A percentile compares a stretch with the other conserved stretches of the same genome.
Evolutionary conservation across 805 yeast genomes (phyloP).

Genomic region (Sugiyamaella mastotermitis): DNA sequence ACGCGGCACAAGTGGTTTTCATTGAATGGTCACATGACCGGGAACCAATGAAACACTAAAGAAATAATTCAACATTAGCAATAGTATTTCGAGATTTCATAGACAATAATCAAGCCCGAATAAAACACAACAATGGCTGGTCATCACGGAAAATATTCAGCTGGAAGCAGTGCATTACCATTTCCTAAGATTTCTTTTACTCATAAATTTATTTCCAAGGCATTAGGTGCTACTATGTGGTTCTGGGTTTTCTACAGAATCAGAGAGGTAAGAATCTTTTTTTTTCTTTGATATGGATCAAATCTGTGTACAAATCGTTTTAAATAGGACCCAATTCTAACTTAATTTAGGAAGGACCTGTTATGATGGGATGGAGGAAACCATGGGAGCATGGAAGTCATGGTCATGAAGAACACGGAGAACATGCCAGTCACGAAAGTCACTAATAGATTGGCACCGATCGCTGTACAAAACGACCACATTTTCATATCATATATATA

Average conservation of each 20-base stretch:
- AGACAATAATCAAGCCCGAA: slow-evolving; percentile 1
- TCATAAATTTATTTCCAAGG: slow-evolving; percentile 54
- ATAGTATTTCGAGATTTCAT: background rate
- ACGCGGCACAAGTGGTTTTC: too few species aligned
- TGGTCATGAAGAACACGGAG: slow-evolving; percentile 18
- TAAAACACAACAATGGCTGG: slow-evolving; percentile 16
- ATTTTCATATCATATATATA: too few species aligned
- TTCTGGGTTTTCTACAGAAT: slow-evolving; percentile 81
- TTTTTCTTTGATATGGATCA: too few species aligned
- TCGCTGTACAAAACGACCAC: too few species aligned
- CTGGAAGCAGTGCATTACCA: slow-evolving; percentile 51
- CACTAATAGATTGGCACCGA: too few species aligned
- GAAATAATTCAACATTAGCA: background rate
- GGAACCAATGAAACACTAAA: slow-evolving; percentile 6
- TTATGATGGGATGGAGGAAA: slow-evolving; percentile 34
- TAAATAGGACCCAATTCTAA: too few species aligned
- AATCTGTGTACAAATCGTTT: too few species aligned
- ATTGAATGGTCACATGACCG: too few species aligned
- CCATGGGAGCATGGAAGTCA: slow-evolving; percentile 37
- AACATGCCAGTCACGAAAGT: slow-evolving; percentile 3
- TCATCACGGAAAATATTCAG: slow-evolving; percentile 27
- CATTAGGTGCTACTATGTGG: slow-evolving; percentile 83
- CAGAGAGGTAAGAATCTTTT: slow-evolving; percentile 54
- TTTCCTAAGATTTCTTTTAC: slow-evolving; percentile 58
- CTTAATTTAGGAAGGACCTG: slow-evolving; percentile 32